Percentiles rank a stretch among this genome's conserved stretches.
phyloP scores from a whole-genome alignment of 2,329 filamentous ascomycete species.

The Phaeomoniella chlamydospora region DNA sequence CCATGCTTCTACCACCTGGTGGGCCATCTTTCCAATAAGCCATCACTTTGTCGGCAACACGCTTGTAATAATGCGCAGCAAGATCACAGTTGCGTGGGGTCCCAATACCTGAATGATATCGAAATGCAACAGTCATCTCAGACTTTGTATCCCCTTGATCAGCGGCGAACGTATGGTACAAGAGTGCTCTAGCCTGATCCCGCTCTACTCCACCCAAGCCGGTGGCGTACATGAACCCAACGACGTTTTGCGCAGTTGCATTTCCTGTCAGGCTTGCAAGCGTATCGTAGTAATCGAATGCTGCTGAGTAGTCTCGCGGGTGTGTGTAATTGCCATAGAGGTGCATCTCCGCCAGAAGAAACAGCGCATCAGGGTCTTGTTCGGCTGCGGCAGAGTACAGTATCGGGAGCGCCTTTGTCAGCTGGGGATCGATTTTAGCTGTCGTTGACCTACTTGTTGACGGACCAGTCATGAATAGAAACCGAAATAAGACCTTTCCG shows the following conservation, averaged over 20 bases:
- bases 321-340: constrained; percentile 92
- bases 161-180: constrained; percentile 92
- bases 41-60: constrained; percentile 85
- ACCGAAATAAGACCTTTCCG: constrained; percentile 44
- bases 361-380: constrained; percentile 63
- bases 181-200: constrained; percentile 79
- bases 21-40: constrained; percentile 77
- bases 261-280: constrained; percentile 70
- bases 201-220: constrained; percentile 70
- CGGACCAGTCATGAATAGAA: constrained; percentile 52
- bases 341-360: constrained; percentile 82
- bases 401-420: constrained; percentile 44
- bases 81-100: constrained; percentile 74
- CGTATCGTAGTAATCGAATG: constrained; percentile 68
- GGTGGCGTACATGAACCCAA: constrained; percentile 90
- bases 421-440: constrained; percentile 19
- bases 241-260: constrained; percentile 85
- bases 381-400: constrained; percentile 42
- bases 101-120: constrained; percentile 73
- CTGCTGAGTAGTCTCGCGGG: constrained; percentile 63
- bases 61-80: constrained; percentile 79
- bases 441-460: constrained; percentile 19
- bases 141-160: constrained; percentile 68
- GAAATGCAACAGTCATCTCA: constrained; percentile 85
- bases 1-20: constrained; percentile 68